Base-by-base conservation (phyloP, 2,329 filamentous ascomycete genomes). In the Epichloe sibirici region DNA sequence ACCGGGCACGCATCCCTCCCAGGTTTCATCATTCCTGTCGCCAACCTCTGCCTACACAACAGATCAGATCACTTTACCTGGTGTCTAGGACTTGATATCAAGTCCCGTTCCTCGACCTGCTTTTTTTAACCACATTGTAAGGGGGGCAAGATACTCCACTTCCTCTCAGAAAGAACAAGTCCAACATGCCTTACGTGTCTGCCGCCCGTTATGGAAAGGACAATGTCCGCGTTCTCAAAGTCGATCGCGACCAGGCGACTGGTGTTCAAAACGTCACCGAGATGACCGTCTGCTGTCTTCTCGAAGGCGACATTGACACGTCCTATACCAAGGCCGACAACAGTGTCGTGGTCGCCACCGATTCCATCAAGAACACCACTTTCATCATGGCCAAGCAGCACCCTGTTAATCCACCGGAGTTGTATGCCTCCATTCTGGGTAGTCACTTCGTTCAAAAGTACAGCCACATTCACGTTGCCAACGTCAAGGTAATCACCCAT, bases 221-320 rank as follows among this genome's bases (percentile, higher is more conserved):
- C 81, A 97, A 98, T 74, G 86, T 98, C 78, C 90, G 93, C 65
- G 82, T 98, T 63, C 95, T 86, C 82, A 98, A 98, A 72, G 90
- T 96, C 64, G 78, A 94, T 65, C 83, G 82, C 62, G 83, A 97
- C 68, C 75, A 82, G 65, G 75, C 82, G 63, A 85, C 86, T 17
- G 86, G 86, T 53, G 75, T 82, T 23, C 91, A 98, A 70, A 86
- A 84, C 7, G 88, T 97, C 60, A 86, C 86, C 43, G 93, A 98
- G 72, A 94, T 95, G 85, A 96, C 90, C 42, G 87, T 98, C 61
- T 88, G 88, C 72, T 89, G 90, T 57, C 78, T 97, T 49, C 81
- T 98, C 34, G 90, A 97, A 74, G 93, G 93, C 61, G 86, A 90
- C 55, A 96, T 98, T 62, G 88, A 93, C 51, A 81, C 63, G 57